Evolutionary conservation across 192 early-diverging fungal genomes (phyloP), one percentile per base, ranked within the genome.

Genomic region (Umbelopsis sp.): DNA sequence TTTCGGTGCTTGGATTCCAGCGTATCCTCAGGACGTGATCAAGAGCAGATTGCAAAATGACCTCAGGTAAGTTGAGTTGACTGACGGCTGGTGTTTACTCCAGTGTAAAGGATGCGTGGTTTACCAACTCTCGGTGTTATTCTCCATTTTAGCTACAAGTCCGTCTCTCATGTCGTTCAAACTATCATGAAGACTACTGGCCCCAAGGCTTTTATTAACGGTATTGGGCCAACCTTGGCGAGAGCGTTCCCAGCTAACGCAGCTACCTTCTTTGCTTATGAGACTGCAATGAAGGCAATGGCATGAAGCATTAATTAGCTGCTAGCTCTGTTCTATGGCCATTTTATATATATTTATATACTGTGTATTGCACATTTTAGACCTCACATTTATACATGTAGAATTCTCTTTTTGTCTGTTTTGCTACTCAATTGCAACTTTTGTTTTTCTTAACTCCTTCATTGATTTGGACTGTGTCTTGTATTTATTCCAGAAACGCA

Each of bases 1-100:
- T 65, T 93, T 97, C 71, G 92, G 91, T 76, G 97, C 94, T 83
- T 99, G 97, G 97, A 74, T 87, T 1, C 86, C 86, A 11, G 80
- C 81, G 34, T 87, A 85, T 70, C 94, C 93, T 9, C 94, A 95
- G 51, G 94, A 96, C 76, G 94, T 96, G 41, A 83, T 96, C 71
- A 96, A 96, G 80, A 92, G 90, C 36, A 83, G 89, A 52, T 85
- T 92, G 76, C 89, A 92, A 80, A 90, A 85, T 7, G 85, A 88
- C 3, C 78, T 89, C 32, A 71, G 53, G 68, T 86, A 74, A 71
- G 51, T 66, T 51, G 34, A 17, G 8, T 41, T 41, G 38, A 41
- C 38, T 1, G 1, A 41, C 12, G 38, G 8, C 4, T 41, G 38
- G 8, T 38, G 8, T 38, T 38, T 38, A 3, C 4, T 11, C 12